Evolutionary conservation across 371 early-diverging fungal species (phyloP), one percentile per base, ranked within the genome.

Genomic region (Mortierella sp.): DNA sequence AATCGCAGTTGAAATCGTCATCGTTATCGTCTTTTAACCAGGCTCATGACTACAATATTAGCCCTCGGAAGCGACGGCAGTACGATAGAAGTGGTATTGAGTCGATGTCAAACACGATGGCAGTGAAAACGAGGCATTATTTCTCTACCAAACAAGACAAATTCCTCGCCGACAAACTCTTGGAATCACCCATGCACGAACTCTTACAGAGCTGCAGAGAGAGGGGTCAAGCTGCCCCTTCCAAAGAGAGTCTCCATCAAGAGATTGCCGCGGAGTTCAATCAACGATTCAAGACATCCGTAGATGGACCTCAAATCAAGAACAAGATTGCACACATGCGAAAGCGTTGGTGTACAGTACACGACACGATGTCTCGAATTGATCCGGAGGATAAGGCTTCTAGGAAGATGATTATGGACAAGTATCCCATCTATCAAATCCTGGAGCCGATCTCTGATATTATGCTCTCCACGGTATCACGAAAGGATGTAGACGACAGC

Each of bases 311-410:
- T 21, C 54, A 53, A 19, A 53, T 53, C 54, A 53, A 53, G 54
- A 53, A 53, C 54, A 53, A 53, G 54, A 38, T 53, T 23, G 54
- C 54, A 5, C 30, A 53, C 21, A 53, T 53, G 54, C 54, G 12
- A n/a, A 53, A 23, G 23, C 34, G 31, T 19, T 53, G 54, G 54
- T 34, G 21, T 12, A 39, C 30, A 23, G 34, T 39, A 2, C 34
- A 34, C 39, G 18, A 23, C 38, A 18, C 9, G 54, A 38, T 39
- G 19, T 18, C 18, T 10, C n/a, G 19, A 2, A 21, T 21, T 31
- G 54, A 39, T 12, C 13, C 21, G 21, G 19, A 39, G 4, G 54
- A 38, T 21, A 39, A 53, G 5, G 18, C 28, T 30, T 38, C 38
- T 34, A 38, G 9, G 54, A 34, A 38, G 13, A 16, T 8, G 19